Base-by-base conservation (phyloP, 768 basidiomycete species). In the Trametes punicea region DNA sequence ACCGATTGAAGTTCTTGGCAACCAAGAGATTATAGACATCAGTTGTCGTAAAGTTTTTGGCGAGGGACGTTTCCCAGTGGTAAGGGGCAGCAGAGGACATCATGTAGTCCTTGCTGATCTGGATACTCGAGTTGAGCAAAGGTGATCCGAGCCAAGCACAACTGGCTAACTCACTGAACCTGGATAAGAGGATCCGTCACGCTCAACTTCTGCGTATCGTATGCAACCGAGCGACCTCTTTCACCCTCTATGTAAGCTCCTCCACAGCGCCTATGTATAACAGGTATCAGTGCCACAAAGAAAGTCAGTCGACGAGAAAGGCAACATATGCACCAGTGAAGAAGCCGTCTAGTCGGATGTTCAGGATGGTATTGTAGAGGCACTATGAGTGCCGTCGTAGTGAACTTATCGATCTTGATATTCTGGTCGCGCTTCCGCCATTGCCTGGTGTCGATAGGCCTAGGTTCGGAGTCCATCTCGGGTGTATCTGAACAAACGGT, bases 61-160 rank as follows among this genome's bases (percentile, higher is more conserved):
- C 47, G 31, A 34, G 47, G 31, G 31, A n/a, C 18, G 34, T 15
- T 16, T 6, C 36, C 47, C 47, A 48, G 18, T 34, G 18, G 29
- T 20, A 23, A 11, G 23, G 25, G 15, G 47, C 47, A 34, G 29
- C 18, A 27, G 47, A 48, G 6, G 47, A 34, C 16, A 33, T 20
- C 47, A 13, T 20, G 47, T 31, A 48, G 23, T 48, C 26, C 47
- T 48, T 48, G 47, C 47, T 48, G 47, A 48, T 48, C 34, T 33
- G 29, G 11, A 33, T 18, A 36, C n/a, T 4, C 31, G 31, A 33
- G 7, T 33, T 33, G 31, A 7, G 31, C 6, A 33, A 15, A 42
- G n/a, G n/a, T n/a, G n/a, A n/a, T n/a, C n/a, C n/a, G n/a, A n/a
- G n/a, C n/a, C n/a, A n/a, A n/a, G n/a, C n/a, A n/a, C n/a, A n/a